Base-by-base conservation (phyloP, 2,329 filamentous ascomycete genomes). In the Trichoderma koningiopsis region DNA sequence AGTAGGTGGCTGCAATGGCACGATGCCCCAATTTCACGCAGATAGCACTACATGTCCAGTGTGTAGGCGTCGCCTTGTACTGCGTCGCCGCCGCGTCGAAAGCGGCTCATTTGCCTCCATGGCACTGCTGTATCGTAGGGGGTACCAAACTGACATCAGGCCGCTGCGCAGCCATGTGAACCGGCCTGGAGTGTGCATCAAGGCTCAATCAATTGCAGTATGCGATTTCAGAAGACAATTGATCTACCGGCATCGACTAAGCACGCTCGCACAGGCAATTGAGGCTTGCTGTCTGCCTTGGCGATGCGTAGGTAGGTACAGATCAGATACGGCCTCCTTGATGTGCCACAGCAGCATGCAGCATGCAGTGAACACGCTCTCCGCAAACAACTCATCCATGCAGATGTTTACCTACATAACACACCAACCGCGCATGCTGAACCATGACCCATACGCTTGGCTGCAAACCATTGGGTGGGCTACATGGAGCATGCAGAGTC, bases 311-410 rank as follows among this genome's bases (percentile, higher is more conserved):
- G 33, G 33, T 13, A 35, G 33, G 33, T 65, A 29, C 13, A 55
- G 5, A 55, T 55, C 22, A 55, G 24, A 55, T 55, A 55, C 52
- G 27, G 52, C 52, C 52, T 3, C 24, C 13, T 24, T 16, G 19
- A 43, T 8, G 27, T 27, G 27, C 24, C 14, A 16, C 22, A 55
- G 52, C 52, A 27, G 52, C 52, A 37, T 29, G 29, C 31, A 57
- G 35, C 62, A 65, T 65, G 62, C 62, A 47, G 31, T 13, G 27
- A 65, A 65, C 49, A 47, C 27, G 61, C 61, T 55, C 61, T 64
- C 24, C 29, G 61, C 49, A 64, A 64, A 67, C 64, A 67, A 67
- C 64, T 67, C 64, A 67, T 58, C 43, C 64, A 24, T 67, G 64
- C 64, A 67, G 64, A 67, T 67, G 64, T 49, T 24, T 49, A 49